These are phyloP conservation scores for Kalmanozyma brasiliensis DNA, from an alignment of 1,284 basidiomycete genomes.

Conservation along the genomic window DNA sequence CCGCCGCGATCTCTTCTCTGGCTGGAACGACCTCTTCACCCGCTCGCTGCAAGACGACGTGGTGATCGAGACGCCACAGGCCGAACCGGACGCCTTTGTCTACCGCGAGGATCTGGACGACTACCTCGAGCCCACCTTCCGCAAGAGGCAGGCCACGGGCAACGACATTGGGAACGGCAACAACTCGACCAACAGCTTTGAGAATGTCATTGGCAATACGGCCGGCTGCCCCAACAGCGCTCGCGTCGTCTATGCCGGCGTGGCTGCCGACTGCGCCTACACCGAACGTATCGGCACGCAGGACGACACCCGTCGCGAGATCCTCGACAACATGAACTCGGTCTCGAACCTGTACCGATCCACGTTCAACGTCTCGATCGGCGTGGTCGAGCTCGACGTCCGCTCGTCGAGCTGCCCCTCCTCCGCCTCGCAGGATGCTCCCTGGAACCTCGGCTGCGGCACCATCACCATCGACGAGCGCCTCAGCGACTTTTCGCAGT, in stretches of 20 bases:
- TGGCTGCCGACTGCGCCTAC: conserved; percentile 88
- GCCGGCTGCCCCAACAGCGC: conserved; percentile 80
- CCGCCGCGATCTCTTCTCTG: conserved; percentile 38
- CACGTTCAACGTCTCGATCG: conserved; percentile 86
- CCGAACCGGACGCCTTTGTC: conserved; percentile 22
- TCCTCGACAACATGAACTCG: conserved; percentile 79
- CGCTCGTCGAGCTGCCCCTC: conserved; percentile 68
- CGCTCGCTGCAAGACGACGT: conserved; percentile 15
- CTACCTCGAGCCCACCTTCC: conserved; percentile 41
- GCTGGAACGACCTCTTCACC: conserved; percentile 35
- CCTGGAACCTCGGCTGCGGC: conserved; percentile 68
- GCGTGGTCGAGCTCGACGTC: conserved; percentile 82
- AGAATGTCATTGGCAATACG: conserved; percentile 77
- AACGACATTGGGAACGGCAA: conserved; percentile 83
- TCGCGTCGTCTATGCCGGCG: conserved; percentile 83
- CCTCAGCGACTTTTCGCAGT: conserved; percentile 82
- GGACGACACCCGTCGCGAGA: conserved; percentile 74
- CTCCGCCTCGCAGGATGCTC: conserved; percentile 68
- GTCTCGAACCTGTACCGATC: conserved; percentile 79
- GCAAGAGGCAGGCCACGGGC: conserved; percentile 45
- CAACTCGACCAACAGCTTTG: conserved; percentile 80
- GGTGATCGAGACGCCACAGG: conserved; percentile 25
- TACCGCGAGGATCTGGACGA: conserved; percentile 41
- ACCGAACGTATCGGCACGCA: conserved; percentile 44
- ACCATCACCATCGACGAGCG: conserved; percentile 74